phyloP scores from a whole-genome alignment of 1,284 basidiomycete species.

The Moniliella sp. region DNA sequence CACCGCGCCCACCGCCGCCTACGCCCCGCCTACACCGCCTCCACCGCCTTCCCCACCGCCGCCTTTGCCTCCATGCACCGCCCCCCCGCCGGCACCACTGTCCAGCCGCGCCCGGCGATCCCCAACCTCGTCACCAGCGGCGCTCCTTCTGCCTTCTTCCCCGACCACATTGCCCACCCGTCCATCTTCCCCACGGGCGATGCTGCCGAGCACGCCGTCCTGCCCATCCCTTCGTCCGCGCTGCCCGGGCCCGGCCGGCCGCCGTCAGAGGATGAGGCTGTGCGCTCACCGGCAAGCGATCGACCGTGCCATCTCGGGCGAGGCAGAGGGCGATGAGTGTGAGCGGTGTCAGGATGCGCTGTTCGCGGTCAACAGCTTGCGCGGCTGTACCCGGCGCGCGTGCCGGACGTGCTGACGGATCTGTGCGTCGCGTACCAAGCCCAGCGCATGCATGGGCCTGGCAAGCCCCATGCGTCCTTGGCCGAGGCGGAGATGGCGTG shows the following conservation, averaged over 20 bases:
- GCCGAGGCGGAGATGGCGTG: slow-evolving; percentile 5
- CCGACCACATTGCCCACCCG: slow-evolving; percentile 2
- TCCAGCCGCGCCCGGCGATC: slow-evolving; percentile 40
- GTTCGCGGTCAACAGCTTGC: slow-evolving; percentile 1
- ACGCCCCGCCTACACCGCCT: slow-evolving; percentile 47
- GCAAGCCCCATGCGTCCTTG: too few relatives aligned
- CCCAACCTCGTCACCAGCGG: slow-evolving; percentile 48
- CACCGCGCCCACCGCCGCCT: slow-evolving; percentile 48
- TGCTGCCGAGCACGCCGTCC: slow-evolving; percentile 2
- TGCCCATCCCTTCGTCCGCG: slow-evolving; percentile 1
- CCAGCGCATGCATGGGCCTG: slow-evolving; percentile 1
- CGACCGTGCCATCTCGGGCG: slow-evolving; percentile 1
- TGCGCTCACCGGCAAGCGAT: too few relatives aligned
- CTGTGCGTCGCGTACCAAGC: slow-evolving; percentile 2
- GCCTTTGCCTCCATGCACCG: slow-evolving; percentile 47
- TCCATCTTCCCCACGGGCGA: slow-evolving; percentile 1
- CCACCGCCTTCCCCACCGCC: slow-evolving; percentile 49
- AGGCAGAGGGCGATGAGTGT: slow-evolving; percentile 2
- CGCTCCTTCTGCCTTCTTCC: slow-evolving; percentile 37
- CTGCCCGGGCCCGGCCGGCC: not conserved
- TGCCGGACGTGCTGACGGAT: slow-evolving; percentile 1
- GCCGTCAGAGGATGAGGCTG: not conserved
- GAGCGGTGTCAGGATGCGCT: slow-evolving; percentile 1
- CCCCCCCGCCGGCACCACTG: slow-evolving; percentile 37
- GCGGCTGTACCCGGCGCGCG: not conserved